Conservation (phyloP, 441 rosid species). For the Manihot esculenta region DNA sequence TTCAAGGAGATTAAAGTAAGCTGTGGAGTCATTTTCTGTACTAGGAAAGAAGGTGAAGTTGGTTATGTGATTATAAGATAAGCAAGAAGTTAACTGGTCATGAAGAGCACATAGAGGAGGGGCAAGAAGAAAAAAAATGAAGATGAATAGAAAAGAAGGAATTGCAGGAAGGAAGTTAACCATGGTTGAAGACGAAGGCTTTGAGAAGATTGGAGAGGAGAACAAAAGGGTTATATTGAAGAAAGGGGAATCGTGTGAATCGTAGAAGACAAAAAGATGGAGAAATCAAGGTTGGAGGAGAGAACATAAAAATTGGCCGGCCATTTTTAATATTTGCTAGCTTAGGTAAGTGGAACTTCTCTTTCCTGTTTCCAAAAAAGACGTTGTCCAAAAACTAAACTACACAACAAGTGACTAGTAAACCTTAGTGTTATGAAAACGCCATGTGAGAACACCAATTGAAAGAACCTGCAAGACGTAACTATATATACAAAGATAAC, state of each 20-base stretch:
- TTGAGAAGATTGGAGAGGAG: not conserved
- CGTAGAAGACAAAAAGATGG: conserved; percentile 32
- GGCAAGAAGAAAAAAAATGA: conserved; percentile 9
- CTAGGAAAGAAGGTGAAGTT: conserved; percentile 47
- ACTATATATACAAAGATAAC: too few species aligned
- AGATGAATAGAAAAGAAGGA: conserved; percentile 7
- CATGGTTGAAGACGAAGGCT: conserved; percentile 12
- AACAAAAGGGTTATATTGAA: conserved; percentile 23
- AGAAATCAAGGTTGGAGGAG: conserved; percentile 10
- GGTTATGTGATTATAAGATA: conserved; percentile 27
- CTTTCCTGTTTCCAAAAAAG: too few species aligned
- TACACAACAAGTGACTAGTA: too few species aligned
- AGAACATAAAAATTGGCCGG: conserved; percentile 41
- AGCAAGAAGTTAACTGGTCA: conserved; percentile 32
- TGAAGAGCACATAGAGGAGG: conserved; percentile 20
- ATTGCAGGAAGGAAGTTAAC: not conserved
- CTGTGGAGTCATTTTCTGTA: conserved; percentile 22
- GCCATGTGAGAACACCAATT: too few species aligned
- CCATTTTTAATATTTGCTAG: conserved; percentile 9
- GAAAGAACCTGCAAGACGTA: too few species aligned
- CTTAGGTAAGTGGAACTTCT: not conserved
- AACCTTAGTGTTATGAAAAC: too few species aligned
- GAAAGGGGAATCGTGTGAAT: conserved; percentile 26
- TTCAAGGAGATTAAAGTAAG: conserved; percentile 26
- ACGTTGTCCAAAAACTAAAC: too few species aligned